Evolutionary conservation across 1,139 yeast species (phyloP).

Genomic region (Pichia sp.): DNA sequence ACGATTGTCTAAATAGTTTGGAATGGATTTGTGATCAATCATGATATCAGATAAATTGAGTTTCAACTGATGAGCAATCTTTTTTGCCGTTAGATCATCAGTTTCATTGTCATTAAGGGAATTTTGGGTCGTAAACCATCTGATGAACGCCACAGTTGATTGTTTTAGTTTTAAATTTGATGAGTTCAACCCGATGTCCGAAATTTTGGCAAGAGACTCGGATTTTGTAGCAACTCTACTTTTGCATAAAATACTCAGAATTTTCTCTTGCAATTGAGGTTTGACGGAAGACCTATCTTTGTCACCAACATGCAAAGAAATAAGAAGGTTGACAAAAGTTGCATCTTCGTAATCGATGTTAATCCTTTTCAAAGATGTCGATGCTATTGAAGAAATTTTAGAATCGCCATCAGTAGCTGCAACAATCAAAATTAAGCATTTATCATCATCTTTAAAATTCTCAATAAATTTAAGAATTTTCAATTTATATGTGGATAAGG

Average conservation of each 20-base stretch:
- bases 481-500: conserved; percentile 40
- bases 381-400: conserved; percentile 43
- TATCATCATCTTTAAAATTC: conserved; percentile 30
- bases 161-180: conserved; percentile 38
- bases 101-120: conserved; percentile 15
- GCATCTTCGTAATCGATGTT: conserved; percentile 44
- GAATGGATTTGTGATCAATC: conserved; percentile 13
- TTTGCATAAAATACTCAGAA: conserved; percentile 42
- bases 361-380: conserved; percentile 42
- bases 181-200: conserved; percentile 52
- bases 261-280: conserved; percentile 47
- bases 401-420: conserved; percentile 59
- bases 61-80: conserved; percentile 45
- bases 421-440: conserved; percentile 41
- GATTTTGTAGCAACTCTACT: conserved; percentile 44
- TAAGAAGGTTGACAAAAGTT: conserved; percentile 35
- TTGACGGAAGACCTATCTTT: conserved; percentile 36
- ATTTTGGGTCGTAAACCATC: conserved; percentile 20
- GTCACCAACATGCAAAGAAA: conserved; percentile 41
- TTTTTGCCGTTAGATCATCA: conserved; percentile 28
- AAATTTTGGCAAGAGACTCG: conserved; percentile 32
- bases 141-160: conserved; percentile 50
- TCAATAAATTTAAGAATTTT: conserved; percentile 34
- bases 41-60: conserved; percentile 39
- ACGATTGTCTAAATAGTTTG: conserved; percentile 36